phyloP scores from a whole-genome alignment of 345 rosid species.

The Dipteronia sinensis region DNA sequence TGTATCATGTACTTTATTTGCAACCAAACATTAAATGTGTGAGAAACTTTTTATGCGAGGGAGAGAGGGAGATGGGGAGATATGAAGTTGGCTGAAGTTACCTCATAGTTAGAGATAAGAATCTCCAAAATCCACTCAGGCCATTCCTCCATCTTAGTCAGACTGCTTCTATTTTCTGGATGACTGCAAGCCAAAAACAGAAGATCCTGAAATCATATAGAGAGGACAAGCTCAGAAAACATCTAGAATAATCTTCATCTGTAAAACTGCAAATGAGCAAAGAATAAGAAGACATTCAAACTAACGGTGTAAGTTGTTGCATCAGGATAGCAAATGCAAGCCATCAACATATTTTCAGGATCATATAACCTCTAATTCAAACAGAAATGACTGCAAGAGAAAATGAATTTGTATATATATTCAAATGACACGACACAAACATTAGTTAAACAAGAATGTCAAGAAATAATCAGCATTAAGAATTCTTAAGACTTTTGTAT shows the following conservation, averaged over 20 bases:
- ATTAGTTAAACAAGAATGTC: neutral
- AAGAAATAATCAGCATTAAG: neutral
- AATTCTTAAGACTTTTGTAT: neutral
- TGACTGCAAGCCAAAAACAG: slow-evolving; percentile 99
- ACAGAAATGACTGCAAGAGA: too few relatives aligned
- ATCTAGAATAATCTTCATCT: slow-evolving; percentile 20
- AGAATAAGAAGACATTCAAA: slow-evolving; percentile 3
- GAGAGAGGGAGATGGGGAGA: slow-evolving; percentile 11
- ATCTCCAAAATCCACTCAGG: slow-evolving; percentile 99
- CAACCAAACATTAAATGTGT: slow-evolving; percentile 7
- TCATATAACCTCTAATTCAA: neutral
- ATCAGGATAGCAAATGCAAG: slow-evolving; percentile 5
- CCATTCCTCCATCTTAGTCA: slow-evolving; percentile 98
- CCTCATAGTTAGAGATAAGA: slow-evolving; percentile 92
- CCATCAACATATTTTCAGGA: slow-evolving; percentile 1
- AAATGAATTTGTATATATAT: neutral
- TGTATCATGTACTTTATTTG: neutral
- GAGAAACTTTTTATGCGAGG: slow-evolving; percentile 7
- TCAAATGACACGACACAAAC: neutral
- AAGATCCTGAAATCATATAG: slow-evolving; percentile 93
- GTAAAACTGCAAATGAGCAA: slow-evolving; percentile 26
- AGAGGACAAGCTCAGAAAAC: slow-evolving; percentile 51
- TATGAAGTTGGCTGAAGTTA: slow-evolving; percentile 27
- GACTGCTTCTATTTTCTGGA: slow-evolving; percentile 89
- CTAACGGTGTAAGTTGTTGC: slow-evolving; percentile 2